A percentile compares a stretch with the other conserved stretches of the same genome.
phyloP scores from a whole-genome alignment of 176 grass and related monocot genomes.

The Dactylis glomerata region DNA sequence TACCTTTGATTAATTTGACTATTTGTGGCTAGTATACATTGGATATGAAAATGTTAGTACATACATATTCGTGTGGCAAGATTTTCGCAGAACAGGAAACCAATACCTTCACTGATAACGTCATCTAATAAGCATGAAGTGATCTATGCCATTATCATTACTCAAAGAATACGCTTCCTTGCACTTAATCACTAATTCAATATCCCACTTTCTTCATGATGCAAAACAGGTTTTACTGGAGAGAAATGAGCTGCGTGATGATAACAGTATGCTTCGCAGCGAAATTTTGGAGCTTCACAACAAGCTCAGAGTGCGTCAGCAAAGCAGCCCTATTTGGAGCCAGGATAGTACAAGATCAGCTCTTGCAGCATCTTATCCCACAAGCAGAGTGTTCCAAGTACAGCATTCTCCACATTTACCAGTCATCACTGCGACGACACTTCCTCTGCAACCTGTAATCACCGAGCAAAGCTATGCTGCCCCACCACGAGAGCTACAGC shows the following conservation, averaged over 20 bases:
- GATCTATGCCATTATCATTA: background rate
- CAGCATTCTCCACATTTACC: conserved; percentile 33
- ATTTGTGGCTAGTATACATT: background rate
- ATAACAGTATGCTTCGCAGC: conserved; percentile 46
- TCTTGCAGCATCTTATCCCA: conserved; percentile 6
- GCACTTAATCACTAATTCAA: background rate
- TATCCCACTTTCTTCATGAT: conserved; percentile 6
- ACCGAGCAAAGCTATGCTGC: conserved; percentile 35
- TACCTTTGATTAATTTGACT: background rate
- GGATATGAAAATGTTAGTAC: conserved; percentile 1
- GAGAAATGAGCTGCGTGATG: conserved; percentile 75
- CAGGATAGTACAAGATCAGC: conserved; percentile 34
- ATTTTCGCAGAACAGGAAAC: background rate
- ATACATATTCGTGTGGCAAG: background rate
- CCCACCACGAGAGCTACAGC: conserved; percentile 60
- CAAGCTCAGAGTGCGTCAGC: conserved; percentile 37
- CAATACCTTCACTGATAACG: background rate
- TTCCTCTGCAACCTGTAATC: conserved; percentile 26
- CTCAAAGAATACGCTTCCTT: background rate
- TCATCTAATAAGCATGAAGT: background rate
- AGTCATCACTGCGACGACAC: background rate
- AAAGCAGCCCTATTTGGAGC: conserved; percentile 32
- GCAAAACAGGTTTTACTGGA: conserved; percentile 64
- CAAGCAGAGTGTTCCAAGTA: conserved; percentile 31
- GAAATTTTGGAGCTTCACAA: conserved; percentile 60